Base-by-base conservation (phyloP, 768 basidiomycete genomes). In the Kwoniella heveanensis region DNA sequence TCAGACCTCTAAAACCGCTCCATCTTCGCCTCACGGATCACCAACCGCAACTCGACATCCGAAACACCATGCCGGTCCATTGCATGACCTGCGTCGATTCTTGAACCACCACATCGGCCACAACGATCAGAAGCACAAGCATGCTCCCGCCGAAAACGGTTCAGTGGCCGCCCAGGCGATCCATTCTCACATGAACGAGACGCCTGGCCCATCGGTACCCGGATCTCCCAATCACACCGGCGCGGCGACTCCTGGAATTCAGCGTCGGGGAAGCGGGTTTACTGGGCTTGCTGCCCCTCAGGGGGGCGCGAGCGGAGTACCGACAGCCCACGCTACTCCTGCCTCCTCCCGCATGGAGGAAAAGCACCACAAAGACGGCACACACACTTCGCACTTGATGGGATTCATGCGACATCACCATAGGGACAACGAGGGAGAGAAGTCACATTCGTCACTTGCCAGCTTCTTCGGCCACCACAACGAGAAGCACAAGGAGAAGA, bases 1-100 rank as follows among this genome's bases (percentile, higher is more conserved):
- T 61, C 25, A 54, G 26, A 49, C 57, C 4, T 57, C 66, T 24
- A 66, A 68, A 51, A 77, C 77, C 9, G 78, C 79, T 22, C 72
- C 76, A 2, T 73, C 69, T 44, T 72, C 73, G 37, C 79, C 80
- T 3, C 74, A 76, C 44, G 68, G 64, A 21, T 75, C 78, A 27
- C 73, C 73, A n/a, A 67, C 65, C 19, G 73, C 79, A 15, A 80
- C 80, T 4, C 68, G 82, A 26, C 80, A 80, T 57, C 61, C 74
- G 19, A 82, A 84, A 64, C 73, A 80, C 39, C 80, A 82, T 67
- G 83, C 84, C 61, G 89, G 91, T 0, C 89, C 92, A 1, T 85
- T 98, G 54, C 87, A 90, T 81, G 94, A 97, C 80, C 87, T 97
- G 74, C 92, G 92, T 78, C 90, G 93, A 27, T 96, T 98, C 83